Percentiles rank a stretch among this genome's conserved stretches.
Evolutionary conservation across 2,329 filamentous ascomycete genomes (phyloP).

Genomic region (Monosporascus sp.): DNA sequence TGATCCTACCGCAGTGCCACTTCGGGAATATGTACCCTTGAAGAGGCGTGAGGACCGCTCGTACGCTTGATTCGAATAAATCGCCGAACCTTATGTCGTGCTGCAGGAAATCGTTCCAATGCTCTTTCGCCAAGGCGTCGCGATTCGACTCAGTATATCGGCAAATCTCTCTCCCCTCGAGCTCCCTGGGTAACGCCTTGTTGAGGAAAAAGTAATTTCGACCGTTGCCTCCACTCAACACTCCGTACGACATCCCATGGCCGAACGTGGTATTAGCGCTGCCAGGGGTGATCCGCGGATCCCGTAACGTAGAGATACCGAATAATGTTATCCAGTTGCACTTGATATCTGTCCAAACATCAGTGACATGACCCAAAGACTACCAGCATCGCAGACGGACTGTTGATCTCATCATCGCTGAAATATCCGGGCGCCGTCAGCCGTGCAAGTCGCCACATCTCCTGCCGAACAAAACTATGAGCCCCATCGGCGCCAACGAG

Average conservation of each 20-base stretch:
- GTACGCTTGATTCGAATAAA: background rate
- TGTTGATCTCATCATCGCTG: background rate
- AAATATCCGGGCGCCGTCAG: background rate
- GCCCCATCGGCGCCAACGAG: constrained; percentile 13
- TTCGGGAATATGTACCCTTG: background rate
- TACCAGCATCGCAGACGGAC: background rate
- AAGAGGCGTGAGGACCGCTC: background rate
- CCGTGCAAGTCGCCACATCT: background rate
- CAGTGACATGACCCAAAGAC: background rate
- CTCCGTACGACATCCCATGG: background rate
- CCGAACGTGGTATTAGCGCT: background rate
- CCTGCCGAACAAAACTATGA: constrained; percentile 3
- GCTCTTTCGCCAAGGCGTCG: background rate
- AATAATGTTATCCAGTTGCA: background rate
- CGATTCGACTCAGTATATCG: background rate
- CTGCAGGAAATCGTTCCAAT: background rate
- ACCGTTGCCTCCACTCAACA: background rate
- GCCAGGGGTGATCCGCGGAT: background rate
- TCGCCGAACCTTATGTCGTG: background rate
- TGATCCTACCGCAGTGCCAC: background rate
- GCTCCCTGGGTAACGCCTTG: background rate
- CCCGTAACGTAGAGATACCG: background rate
- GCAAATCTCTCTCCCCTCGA: background rate
- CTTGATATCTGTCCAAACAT: background rate
- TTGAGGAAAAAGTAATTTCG: background rate